These are phyloP conservation scores for Grifola frondosa DNA, from an alignment of 1,284 basidiomycete species.

Conservation along the genomic window DNA sequence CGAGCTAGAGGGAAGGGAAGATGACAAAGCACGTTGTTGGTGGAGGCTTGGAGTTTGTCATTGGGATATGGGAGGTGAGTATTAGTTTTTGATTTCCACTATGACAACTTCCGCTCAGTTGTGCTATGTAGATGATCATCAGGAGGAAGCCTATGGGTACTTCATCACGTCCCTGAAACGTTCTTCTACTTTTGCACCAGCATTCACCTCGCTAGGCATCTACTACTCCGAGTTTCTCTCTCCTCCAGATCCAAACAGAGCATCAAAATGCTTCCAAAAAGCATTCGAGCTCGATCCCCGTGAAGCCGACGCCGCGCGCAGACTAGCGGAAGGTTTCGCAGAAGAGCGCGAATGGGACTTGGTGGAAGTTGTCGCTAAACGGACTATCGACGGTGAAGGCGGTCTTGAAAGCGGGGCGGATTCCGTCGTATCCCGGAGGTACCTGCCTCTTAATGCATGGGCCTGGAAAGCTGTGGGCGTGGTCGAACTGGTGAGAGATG, in stretches of 20 bases:
- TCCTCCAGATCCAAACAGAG: constrained; percentile 81
- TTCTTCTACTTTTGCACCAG: constrained; percentile 78
- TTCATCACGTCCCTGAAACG: constrained; percentile 86
- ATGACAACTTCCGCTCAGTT: constrained; percentile 2
- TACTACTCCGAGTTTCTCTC: constrained; percentile 78
- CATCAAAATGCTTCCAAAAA: constrained; percentile 97
- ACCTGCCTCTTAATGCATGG: constrained; percentile 87
- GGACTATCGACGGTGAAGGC: constrained; percentile 92
- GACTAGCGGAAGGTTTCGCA: constrained; percentile 88
- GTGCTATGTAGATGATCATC: constrained; percentile 36
- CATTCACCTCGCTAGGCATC: constrained; percentile 91
- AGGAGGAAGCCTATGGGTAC: constrained; percentile 71
- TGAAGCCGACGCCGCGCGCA: constrained; percentile 82
- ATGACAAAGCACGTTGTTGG: constrained; percentile 74
- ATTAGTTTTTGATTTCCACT: neutral
- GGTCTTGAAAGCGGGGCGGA: constrained; percentile 65
- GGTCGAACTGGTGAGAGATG: constrained; percentile 77
- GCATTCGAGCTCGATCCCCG: constrained; percentile 95
- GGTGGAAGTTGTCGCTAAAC: constrained; percentile 88
- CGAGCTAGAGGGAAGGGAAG: constrained; percentile 47
- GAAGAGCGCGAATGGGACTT: constrained; percentile 95
- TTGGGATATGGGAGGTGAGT: constrained; percentile 75
- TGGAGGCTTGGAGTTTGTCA: constrained; percentile 83
- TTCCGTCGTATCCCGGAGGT: constrained; percentile 45
- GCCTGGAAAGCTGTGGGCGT: constrained; percentile 98